Conservation (phyloP, 2,329 filamentous ascomycete species). For the Grosmannia serpens region DNA sequence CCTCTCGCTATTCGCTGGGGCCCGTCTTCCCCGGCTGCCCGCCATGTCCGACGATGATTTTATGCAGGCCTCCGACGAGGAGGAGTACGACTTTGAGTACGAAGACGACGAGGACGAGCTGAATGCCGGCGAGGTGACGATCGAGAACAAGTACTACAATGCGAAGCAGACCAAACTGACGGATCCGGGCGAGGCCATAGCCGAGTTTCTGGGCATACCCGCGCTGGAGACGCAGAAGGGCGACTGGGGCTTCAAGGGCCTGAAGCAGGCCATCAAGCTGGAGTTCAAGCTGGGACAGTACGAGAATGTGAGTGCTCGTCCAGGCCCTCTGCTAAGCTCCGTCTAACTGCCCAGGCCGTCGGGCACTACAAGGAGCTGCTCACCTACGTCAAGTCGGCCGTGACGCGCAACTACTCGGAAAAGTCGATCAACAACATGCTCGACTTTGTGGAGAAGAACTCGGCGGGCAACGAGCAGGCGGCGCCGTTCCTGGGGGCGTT, state of each 20-base stretch:
- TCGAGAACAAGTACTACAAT: slow-evolving; percentile 99
- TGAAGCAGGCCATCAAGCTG: slow-evolving; percentile 96
- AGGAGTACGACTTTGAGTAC: slow-evolving; percentile 97
- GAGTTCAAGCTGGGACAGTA: slow-evolving; percentile 91
- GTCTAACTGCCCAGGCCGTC: slow-evolving; percentile 49
- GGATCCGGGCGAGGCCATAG: slow-evolving; percentile 78
- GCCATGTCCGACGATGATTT: slow-evolving; percentile 82
- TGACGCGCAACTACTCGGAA: slow-evolving; percentile 96
- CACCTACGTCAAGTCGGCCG: slow-evolving; percentile 92
- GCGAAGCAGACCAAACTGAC: slow-evolving; percentile 90
- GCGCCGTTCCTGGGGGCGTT: slow-evolving; percentile 85
- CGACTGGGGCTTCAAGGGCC: slow-evolving; percentile 96
- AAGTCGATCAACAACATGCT: slow-evolving; percentile 99
- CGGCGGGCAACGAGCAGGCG: slow-evolving; percentile 56
- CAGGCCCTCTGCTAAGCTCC: neutral
- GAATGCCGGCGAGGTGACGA: slow-evolving; percentile 77
- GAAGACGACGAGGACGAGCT: slow-evolving; percentile 83
- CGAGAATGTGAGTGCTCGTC: slow-evolving; percentile 59
- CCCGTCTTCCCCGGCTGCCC: neutral
- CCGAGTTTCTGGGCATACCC: slow-evolving; percentile 84
- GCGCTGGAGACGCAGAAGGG: slow-evolving; percentile 80
- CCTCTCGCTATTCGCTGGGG: neutral
- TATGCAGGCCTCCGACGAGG: slow-evolving; percentile 84
- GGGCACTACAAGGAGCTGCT: slow-evolving; percentile 91
- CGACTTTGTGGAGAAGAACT: slow-evolving; percentile 91